Evolutionary conservation across 1,139 yeast species (phyloP).

Genomic region (Scheffersomyces stambukii): DNA sequence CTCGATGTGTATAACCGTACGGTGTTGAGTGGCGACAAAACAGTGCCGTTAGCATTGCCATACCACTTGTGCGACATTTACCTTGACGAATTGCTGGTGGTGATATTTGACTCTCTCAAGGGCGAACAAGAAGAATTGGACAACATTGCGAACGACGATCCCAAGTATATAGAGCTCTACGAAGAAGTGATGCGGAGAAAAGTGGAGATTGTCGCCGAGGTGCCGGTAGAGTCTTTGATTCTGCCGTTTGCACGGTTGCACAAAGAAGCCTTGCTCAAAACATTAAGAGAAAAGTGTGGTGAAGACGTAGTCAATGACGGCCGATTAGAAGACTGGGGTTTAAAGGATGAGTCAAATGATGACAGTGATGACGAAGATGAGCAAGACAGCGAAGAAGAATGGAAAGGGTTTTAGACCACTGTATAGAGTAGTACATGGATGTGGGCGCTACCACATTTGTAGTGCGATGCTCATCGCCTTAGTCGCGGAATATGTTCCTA

Average conservation of each 20-base stretch:
- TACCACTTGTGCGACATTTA: constrained; percentile 83
- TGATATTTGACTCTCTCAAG: constrained; percentile 45
- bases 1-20: constrained; percentile 33
- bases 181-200: constrained; percentile 22
- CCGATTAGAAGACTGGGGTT: constrained; percentile 65
- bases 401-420: constrained; percentile 25
- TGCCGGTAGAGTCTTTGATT: constrained; percentile 55
- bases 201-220: constrained; percentile 29
- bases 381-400: constrained; percentile 21
- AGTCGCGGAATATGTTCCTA: too few species aligned
- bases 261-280: constrained; percentile 50
- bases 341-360: constrained; percentile 27
- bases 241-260: constrained; percentile 56
- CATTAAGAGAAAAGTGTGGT: constrained; percentile 60
- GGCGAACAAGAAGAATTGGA: constrained; percentile 40
- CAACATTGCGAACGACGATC: constrained; percentile 23
- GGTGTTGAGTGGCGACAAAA: constrained; percentile 56
- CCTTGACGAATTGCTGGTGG: constrained; percentile 76
- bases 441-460: too few species aligned
- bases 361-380: constrained; percentile 16
- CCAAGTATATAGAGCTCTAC: constrained; percentile 19
- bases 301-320: constrained; percentile 65
- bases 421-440: not conserved
- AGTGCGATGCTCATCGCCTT: too few species aligned
- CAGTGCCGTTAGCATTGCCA: constrained; percentile 72